phyloP scores from a whole-genome alignment of 169 alveolate species.

The Neospora caninum region DNA sequence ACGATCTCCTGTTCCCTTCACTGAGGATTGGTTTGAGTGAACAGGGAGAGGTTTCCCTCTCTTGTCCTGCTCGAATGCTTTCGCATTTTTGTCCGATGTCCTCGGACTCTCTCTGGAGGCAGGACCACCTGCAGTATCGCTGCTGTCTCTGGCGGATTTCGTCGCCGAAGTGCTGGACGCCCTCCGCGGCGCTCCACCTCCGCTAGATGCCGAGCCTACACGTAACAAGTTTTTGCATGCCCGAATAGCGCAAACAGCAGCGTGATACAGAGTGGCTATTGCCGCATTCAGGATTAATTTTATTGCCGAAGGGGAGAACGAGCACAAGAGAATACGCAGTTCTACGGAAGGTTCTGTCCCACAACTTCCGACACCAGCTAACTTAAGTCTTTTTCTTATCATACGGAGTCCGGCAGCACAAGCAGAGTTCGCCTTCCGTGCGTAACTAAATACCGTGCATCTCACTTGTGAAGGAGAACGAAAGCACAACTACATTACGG shows the following conservation, averaged over 20 bases:
- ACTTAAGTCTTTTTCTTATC: too few relatives aligned
- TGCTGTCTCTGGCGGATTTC: neutral
- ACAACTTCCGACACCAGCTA: too few relatives aligned
- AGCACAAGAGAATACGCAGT: neutral
- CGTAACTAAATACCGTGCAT: too few relatives aligned
- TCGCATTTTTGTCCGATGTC: neutral
- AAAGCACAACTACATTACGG: too few relatives aligned
- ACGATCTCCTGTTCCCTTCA: slow-evolving; percentile 13
- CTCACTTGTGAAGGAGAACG: too few relatives aligned
- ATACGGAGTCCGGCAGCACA: too few relatives aligned
- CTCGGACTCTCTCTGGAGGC: neutral
- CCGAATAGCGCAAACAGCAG: too few relatives aligned
- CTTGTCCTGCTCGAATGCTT: neutral
- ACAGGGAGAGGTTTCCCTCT: neutral
- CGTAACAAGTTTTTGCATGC: too few relatives aligned
- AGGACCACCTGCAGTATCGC: neutral
- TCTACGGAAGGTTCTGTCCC: too few relatives aligned
- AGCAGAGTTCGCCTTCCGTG: too few relatives aligned
- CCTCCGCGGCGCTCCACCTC: neutral
- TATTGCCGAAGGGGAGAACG: neutral
- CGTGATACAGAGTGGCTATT: too few relatives aligned
- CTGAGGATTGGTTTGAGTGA: neutral
- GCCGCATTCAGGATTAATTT: too few relatives aligned
- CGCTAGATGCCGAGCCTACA: neutral
- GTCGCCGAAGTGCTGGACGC: neutral